A percentile compares a stretch with the other conserved stretches of the same genome.
These are phyloP conservation scores for Camellia sinensis DNA, from an alignment of 148 eudicot species.

Conservation along the genomic window DNA sequence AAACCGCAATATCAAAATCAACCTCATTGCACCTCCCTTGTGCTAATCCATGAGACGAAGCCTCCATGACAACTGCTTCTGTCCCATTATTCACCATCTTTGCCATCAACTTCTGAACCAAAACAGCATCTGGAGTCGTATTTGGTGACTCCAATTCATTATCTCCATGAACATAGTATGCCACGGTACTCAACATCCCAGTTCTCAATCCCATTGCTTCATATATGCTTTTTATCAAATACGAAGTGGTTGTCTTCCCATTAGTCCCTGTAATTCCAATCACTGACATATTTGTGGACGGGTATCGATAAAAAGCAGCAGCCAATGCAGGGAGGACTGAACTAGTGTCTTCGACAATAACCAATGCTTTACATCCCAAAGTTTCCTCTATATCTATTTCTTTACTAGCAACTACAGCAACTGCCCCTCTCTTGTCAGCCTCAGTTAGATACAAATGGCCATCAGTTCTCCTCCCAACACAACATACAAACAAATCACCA, in stretches of 20 bases:
- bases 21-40: constrained; percentile 74
- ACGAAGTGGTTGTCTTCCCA: constrained; percentile 78
- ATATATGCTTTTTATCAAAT: constrained; percentile 77
- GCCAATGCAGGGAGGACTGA: constrained; percentile 69
- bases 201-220: constrained; percentile 98
- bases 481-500: constrained; percentile 95
- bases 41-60: constrained; percentile 63
- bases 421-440: constrained; percentile 97
- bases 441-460: constrained; percentile 75
- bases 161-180: constrained; percentile 76
- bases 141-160: constrained; percentile 65
- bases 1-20: constrained; percentile 94
- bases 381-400: constrained; percentile 93
- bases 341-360: constrained; percentile 81
- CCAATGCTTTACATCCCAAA: constrained; percentile 87
- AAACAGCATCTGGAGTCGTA: constrained; percentile 62
- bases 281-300: constrained; percentile 74
- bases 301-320: constrained; percentile 77
- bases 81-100: constrained; percentile 94
- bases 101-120: constrained; percentile 89
- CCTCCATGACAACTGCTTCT: constrained; percentile 92
- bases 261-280: constrained; percentile 84
- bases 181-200: constrained; percentile 91
- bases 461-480: constrained; percentile 74
- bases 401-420: constrained; percentile 91